phyloP scores from a whole-genome alignment of 2,329 filamentous ascomycete species.

The Exophiala viscosa region DNA sequence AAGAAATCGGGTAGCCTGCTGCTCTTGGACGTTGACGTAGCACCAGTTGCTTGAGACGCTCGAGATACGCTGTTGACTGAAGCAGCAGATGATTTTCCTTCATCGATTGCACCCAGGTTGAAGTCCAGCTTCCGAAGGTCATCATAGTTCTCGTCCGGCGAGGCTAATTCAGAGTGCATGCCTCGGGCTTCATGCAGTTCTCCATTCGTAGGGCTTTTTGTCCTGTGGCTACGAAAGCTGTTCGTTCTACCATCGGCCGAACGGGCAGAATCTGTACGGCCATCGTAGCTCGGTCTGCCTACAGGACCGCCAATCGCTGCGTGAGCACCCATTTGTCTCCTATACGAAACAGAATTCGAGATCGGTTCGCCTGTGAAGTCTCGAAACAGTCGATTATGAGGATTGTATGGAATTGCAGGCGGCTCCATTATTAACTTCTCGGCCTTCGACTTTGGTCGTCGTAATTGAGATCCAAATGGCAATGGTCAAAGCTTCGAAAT shows the following conservation, averaged over 20 bases:
- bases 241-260: neutral
- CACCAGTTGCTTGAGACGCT: slow-evolving; percentile 7
- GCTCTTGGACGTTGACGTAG: slow-evolving; percentile 7
- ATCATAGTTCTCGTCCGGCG: slow-evolving; percentile 3
- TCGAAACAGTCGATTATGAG: slow-evolving; percentile 9
- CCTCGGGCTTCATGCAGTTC: neutral
- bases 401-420: neutral
- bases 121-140: slow-evolving; percentile 18
- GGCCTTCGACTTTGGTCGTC: neutral
- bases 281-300: neutral
- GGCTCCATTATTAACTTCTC: slow-evolving; percentile 2
- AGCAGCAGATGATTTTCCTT: slow-evolving; percentile 11
- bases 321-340: neutral
- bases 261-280: neutral
- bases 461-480: too few relatives aligned
- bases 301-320: neutral
- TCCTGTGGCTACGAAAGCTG: neutral
- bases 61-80: slow-evolving; percentile 18
- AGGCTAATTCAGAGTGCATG: neutral
- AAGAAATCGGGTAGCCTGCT: slow-evolving; percentile 43
- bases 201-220: neutral
- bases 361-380: slow-evolving; percentile 7
- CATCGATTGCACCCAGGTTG: slow-evolving; percentile 13
- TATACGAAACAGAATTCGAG: neutral
- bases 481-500: too few relatives aligned